phyloP scores from a whole-genome alignment of 2,329 filamentous ascomycete genomes.

The Fusarium sulawesiense region DNA sequence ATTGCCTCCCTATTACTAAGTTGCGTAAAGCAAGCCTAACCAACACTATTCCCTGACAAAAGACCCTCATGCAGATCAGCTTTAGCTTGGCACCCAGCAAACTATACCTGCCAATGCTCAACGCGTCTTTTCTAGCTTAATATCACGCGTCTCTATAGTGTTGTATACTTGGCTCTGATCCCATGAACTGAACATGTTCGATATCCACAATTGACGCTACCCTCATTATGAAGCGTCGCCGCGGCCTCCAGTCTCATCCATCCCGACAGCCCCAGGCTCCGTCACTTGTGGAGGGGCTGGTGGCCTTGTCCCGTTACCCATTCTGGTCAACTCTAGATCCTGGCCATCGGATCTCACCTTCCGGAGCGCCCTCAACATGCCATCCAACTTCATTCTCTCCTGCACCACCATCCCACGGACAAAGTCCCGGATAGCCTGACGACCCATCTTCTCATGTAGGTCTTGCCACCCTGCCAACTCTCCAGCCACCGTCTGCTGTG shows the following conservation, averaged over 20 bases:
- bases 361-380: constrained; percentile 82
- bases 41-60: neutral
- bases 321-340: constrained; percentile 11
- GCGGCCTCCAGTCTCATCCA: constrained; percentile 29
- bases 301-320: constrained; percentile 32
- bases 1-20: neutral
- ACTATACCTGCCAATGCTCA: constrained; percentile 22
- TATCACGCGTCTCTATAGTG: constrained; percentile 44
- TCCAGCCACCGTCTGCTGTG: constrained; percentile 90
- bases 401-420: constrained; percentile 81
- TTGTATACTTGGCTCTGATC: constrained; percentile 31
- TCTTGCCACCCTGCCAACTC: constrained; percentile 97
- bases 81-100: constrained; percentile 5
- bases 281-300: constrained; percentile 24
- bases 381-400: constrained; percentile 82
- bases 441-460: constrained; percentile 81
- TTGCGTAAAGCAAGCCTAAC: too few relatives aligned
- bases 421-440: constrained; percentile 78
- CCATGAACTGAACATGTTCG: constrained; percentile 7
- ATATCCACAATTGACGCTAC: constrained; percentile 31
- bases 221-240: constrained; percentile 31
- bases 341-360: constrained; percentile 57
- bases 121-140: constrained; percentile 38
- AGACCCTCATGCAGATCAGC: constrained; percentile 31
- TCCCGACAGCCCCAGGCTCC: constrained; percentile 32